A percentile compares a stretch with the other conserved stretches of the same genome.
These are phyloP conservation scores for Apiospora kogelbergensis DNA, from an alignment of 2,329 filamentous ascomycete species.

Conservation along the genomic window DNA sequence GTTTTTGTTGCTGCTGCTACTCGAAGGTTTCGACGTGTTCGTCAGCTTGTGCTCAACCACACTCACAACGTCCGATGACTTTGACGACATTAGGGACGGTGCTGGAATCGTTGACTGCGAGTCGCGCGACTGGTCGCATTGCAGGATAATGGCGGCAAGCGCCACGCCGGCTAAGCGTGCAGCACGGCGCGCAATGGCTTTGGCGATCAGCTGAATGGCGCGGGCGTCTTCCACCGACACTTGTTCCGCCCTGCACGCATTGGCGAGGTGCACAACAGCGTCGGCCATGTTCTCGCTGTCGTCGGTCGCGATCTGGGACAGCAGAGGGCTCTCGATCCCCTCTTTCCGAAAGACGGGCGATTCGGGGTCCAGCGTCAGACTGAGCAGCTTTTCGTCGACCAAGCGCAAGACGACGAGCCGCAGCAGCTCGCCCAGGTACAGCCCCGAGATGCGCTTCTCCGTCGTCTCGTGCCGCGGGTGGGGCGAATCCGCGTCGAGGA, in stretches of 20 bases:
- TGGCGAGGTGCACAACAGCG: slow-evolving; percentile 35
- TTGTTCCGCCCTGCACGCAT: slow-evolving; percentile 41
- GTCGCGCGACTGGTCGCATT: slow-evolving; percentile 53
- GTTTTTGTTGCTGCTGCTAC: background rate
- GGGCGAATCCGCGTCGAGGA: slow-evolving; percentile 64
- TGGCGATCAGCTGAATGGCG: slow-evolving; percentile 60
- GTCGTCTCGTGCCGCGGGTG: slow-evolving; percentile 81
- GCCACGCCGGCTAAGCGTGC: slow-evolving; percentile 67
- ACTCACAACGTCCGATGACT: background rate
- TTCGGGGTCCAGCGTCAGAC: background rate
- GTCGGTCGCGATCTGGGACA: slow-evolving; percentile 64
- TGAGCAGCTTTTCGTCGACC: slow-evolving; percentile 18
- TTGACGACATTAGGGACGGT: background rate
- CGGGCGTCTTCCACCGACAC: slow-evolving; percentile 57
- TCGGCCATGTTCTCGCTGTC: slow-evolving; percentile 50
- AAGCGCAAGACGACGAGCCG: slow-evolving; percentile 59
- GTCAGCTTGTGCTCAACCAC: background rate
- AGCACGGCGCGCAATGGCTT: slow-evolving; percentile 64
- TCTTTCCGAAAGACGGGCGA: slow-evolving; percentile 58
- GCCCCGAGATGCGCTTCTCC: slow-evolving; percentile 78
- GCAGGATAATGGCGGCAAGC: slow-evolving; percentile 61
- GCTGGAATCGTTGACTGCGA: slow-evolving; percentile 27
- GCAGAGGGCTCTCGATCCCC: slow-evolving; percentile 67
- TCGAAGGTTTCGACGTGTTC: no score
- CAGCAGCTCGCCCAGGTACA: slow-evolving; percentile 78